Evolutionary conservation across 2,329 filamentous ascomycete genomes (phyloP).

Genomic region (Alternaria brassicicola): DNA sequence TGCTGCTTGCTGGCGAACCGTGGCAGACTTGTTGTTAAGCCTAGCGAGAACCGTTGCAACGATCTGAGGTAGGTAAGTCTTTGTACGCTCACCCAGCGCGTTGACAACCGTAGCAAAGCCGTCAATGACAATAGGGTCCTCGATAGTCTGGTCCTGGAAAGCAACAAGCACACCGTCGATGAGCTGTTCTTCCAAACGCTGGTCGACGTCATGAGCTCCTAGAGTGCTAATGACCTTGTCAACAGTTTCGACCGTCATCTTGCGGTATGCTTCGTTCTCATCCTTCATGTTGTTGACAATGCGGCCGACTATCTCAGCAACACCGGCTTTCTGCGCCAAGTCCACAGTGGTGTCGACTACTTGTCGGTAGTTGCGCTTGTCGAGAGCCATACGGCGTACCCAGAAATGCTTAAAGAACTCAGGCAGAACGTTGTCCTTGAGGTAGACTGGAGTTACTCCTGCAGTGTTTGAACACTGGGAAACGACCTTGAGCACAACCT

Average conservation of each 20-base stretch:
- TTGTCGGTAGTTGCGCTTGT: conserved; percentile 96
- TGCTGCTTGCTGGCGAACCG: conserved; percentile 94
- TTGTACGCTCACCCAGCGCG: conserved; percentile 89
- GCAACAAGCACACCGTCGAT: conserved; percentile 95
- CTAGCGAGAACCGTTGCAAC: conserved; percentile 96
- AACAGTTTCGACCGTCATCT: conserved; percentile 98
- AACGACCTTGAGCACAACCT: conserved; percentile 96
- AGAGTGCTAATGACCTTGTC: conserved; percentile 95
- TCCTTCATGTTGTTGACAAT: conserved; percentile 97
- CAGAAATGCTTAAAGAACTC: conserved; percentile 99
- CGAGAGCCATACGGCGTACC: conserved; percentile 94
- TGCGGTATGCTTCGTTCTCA: conserved; percentile 95
- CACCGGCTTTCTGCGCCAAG: conserved; percentile 96
- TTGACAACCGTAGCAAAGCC: conserved; percentile 98
- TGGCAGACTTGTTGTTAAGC: conserved; percentile 96
- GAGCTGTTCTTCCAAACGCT: conserved; percentile 88
- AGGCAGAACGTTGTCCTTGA: conserved; percentile 92
- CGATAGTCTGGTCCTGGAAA: conserved; percentile 97
- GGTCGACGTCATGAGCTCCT: conserved; percentile 90
- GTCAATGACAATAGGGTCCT: conserved; percentile 95
- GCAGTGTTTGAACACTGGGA: conserved; percentile 94
- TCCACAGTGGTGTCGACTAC: conserved; percentile 98
- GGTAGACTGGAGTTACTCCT: conserved; percentile 90
- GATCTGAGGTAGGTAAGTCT: conserved; percentile 95
- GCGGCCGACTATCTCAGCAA: conserved; percentile 89